These are phyloP conservation scores for Yarrowia sp. DNA, from an alignment of 805 yeast genomes.

Conservation along the genomic window DNA sequence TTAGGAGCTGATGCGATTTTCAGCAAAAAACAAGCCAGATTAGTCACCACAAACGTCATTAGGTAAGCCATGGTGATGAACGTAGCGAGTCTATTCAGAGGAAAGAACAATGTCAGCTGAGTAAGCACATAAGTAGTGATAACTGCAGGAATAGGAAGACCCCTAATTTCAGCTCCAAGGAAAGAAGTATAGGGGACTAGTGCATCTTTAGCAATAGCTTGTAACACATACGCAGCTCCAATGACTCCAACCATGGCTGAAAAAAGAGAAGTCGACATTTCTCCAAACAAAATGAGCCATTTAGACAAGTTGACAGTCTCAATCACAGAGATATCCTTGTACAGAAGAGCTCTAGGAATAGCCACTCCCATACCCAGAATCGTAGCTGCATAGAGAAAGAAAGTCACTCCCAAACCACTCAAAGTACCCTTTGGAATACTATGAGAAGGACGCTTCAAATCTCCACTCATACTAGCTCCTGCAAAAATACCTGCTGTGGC, in stretches of 20 bases:
- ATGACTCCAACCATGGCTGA: conserved; percentile 94
- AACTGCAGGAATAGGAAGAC: conserved; percentile 58
- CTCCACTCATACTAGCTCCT: conserved; percentile 99
- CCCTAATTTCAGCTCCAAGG: conserved; percentile 55
- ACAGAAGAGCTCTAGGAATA: conserved; percentile 74
- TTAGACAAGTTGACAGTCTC: conserved; percentile 76
- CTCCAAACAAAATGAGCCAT: conserved; percentile 76
- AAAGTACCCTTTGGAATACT: conserved; percentile 94
- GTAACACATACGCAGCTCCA: conserved; percentile 88
- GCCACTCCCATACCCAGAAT: conserved; percentile 76
- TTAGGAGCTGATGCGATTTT: conserved; percentile 95
- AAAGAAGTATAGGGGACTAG: conserved; percentile 74
- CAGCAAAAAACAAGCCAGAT: conserved; percentile 86
- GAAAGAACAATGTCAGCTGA: conserved; percentile 82
- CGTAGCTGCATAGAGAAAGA: conserved; percentile 72
- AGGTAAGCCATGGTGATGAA: conserved; percentile 95
- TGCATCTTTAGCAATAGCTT: conserved; percentile 86
- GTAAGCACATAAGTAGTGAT: conserved; percentile 76
- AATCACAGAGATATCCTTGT: conserved; percentile 77
- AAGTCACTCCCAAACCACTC: conserved; percentile 76
- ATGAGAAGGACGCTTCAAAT: conserved; percentile 75
- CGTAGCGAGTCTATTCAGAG: conserved; percentile 90
- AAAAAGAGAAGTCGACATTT: conserved; percentile 83
- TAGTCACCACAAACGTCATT: conserved; percentile 93
- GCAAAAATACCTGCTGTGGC: conserved; percentile 99